Conservation (phyloP, 2,329 filamentous ascomycete species). For the Xylariaceae sp. region DNA sequence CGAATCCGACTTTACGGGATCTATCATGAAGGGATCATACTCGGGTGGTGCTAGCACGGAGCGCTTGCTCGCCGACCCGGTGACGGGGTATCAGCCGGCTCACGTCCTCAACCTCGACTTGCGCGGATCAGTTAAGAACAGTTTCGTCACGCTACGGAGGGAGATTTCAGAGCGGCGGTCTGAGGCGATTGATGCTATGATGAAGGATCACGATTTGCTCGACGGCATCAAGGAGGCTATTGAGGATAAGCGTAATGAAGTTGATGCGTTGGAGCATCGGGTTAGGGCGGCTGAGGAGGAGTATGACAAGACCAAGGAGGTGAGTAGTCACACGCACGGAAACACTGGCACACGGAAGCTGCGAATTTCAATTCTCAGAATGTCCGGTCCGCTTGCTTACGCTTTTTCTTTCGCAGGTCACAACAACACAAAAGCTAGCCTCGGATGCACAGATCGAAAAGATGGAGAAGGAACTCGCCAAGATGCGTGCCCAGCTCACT, state of each 20-base stretch:
- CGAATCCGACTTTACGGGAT: constrained; percentile 72
- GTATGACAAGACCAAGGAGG: constrained; percentile 89
- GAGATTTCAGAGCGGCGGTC: constrained; percentile 89
- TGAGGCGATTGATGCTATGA: constrained; percentile 78
- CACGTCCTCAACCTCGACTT: constrained; percentile 88
- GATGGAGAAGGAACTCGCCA: constrained; percentile 96
- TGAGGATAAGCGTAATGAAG: constrained; percentile 89
- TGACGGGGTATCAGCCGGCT: constrained; percentile 83
- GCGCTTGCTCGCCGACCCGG: constrained; percentile 74
- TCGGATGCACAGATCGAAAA: constrained; percentile 95
- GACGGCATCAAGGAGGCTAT: constrained; percentile 96
- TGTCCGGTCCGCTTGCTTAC: no score
- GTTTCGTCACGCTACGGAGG: constrained; percentile 74
- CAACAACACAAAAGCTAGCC: constrained; percentile 79
- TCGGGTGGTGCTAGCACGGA: constrained; percentile 54
- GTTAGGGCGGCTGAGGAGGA: constrained; percentile 87
- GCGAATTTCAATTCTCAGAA: no score
- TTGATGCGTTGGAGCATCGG: constrained; percentile 85
- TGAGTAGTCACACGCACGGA: no score
- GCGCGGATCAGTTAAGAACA: constrained; percentile 74
- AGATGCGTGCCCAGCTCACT: constrained; percentile 78
- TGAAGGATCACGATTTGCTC: constrained; percentile 89
- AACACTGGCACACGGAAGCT: no score
- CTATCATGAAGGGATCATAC: constrained; percentile 47
- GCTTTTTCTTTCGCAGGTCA: constrained; percentile 49